Evolutionary conservation across 768 basidiomycete species (phyloP), one percentile per base, ranked within the genome.

Genomic region (Gymnopilus junonius): DNA sequence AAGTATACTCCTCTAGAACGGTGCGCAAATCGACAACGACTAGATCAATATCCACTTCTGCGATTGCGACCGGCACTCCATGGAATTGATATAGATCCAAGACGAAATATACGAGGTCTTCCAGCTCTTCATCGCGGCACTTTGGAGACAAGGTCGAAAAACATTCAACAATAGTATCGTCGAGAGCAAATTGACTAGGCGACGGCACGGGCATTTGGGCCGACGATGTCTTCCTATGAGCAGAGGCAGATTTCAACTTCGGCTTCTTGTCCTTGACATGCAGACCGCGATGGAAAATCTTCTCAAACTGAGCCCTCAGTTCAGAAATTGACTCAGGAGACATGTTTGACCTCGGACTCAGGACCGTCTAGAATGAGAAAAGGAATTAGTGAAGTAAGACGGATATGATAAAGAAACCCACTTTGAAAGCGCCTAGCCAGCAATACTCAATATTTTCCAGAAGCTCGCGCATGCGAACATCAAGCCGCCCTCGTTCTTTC

Each of bases 401-500:
- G 43, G 15, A 63, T 55, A 25, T 25, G 7, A 5, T 14, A 25
- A 42, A 31, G 34, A 34, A 15, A 61, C 81, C 34, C 54, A 95
- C 96, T 88, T 98, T 99, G 85, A 97, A 98, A 21, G 91, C 95
- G 1, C 97, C 97, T 2, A 99, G 82, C 97, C 97, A 99, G 71
- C 92, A 95, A 68, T 93, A 95, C 73, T 99, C 97, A 45, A 99
- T 89, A 65, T 90, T 94, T 65, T 87, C 86, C 34, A 97, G 73
- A 6, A 99, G 75, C 31, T 87, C 86, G 60, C 85, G 80, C 70
- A 99, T 73, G 23, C 94, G 84, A 50, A 79, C 80, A 70, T 99
- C 95, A n/a, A 99, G 81, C 21, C 82, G 84, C 23, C 79, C 77
- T 3, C 97, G 82, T 56, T 88, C 84, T 35, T 86, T 87, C 97